Conservation (phyloP, 1,139 yeast species). For the Geotrichum australiense region DNA sequence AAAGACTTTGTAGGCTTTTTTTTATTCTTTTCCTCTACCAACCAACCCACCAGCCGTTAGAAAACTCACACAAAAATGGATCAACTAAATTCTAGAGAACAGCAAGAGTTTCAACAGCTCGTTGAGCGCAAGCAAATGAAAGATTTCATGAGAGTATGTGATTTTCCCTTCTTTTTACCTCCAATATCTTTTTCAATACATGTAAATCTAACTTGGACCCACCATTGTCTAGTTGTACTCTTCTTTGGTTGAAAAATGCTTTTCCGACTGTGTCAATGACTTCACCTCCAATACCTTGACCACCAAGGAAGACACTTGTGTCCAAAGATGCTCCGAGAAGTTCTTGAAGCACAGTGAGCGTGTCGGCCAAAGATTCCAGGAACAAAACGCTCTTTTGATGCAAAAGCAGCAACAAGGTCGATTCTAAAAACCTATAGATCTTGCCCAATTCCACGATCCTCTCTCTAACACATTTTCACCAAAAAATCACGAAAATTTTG, state of each 20-base stretch:
- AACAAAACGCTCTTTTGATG: conserved; percentile 14
- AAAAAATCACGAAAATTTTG: too few relatives aligned
- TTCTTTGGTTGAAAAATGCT: conserved; percentile 30
- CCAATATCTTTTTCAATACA: conserved; percentile 4
- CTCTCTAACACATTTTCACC: too few relatives aligned
- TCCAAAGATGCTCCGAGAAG: conserved; percentile 90
- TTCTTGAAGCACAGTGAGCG: conserved; percentile 97
- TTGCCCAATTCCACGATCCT: too few relatives aligned
- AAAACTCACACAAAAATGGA: conserved; percentile 30
- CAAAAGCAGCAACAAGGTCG: conserved; percentile 14
- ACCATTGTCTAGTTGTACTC: conserved; percentile 6
- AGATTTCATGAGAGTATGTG: conserved; percentile 82
- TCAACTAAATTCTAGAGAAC: conserved; percentile 70
- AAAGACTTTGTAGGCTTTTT: conserved; percentile 1
- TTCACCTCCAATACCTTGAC: conserved; percentile 89
- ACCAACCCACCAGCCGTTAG: neutral
- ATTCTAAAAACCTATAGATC: too few relatives aligned
- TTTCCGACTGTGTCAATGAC: conserved; percentile 95
- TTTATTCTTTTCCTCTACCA: neutral
- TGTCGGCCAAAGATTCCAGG: conserved; percentile 71
- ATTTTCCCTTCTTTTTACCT: neutral
- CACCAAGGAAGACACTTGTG: conserved; percentile 75
- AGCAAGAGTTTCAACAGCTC: conserved; percentile 89
- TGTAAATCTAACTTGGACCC: neutral
- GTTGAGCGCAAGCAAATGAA: conserved; percentile 98